Conservation (phyloP, 2,329 filamentous ascomycete genomes). For the Arthrobotrys sphaeroides region DNA sequence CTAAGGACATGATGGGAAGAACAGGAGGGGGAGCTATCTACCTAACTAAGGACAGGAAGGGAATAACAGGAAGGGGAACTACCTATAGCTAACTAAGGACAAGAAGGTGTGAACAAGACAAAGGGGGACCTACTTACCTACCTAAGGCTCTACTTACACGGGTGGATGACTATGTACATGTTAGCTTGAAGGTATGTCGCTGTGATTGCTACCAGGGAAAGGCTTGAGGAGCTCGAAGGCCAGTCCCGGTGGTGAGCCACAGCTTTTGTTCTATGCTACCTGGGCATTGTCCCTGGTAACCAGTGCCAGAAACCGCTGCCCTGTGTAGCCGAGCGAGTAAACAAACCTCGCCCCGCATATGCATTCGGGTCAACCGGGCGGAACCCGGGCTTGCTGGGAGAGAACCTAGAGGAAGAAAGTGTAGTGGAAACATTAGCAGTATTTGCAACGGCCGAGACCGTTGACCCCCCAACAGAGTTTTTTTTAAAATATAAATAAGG, state of each 20-base stretch:
- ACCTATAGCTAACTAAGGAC: not conserved
- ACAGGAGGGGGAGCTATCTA: not conserved
- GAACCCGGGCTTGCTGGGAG: not conserved
- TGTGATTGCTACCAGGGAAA: not conserved
- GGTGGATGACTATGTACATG: not conserved
- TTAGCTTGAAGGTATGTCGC: constrained; percentile 7
- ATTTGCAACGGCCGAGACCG: constrained; percentile 4
- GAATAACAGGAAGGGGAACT: not conserved
- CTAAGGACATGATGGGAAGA: not conserved
- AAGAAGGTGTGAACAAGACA: not conserved
- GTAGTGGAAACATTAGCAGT: constrained; percentile 8
- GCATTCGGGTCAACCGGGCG: not conserved
- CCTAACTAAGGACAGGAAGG: not conserved
- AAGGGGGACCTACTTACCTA: not conserved
- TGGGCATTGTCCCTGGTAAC: not conserved
- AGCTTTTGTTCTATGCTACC: constrained; percentile 2
- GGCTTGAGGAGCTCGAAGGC: not conserved
- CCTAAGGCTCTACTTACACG: no score
- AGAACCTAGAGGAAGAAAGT: not conserved
- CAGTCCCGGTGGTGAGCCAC: not conserved
- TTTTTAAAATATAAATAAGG: not conserved
- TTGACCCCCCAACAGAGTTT: constrained; percentile 1
- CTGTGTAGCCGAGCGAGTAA: not conserved
- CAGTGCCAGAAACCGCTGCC: not conserved
- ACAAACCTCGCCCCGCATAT: not conserved